Base-by-base conservation (phyloP, 139 green algal species). In the Tetradesmus obliquus region DNA sequence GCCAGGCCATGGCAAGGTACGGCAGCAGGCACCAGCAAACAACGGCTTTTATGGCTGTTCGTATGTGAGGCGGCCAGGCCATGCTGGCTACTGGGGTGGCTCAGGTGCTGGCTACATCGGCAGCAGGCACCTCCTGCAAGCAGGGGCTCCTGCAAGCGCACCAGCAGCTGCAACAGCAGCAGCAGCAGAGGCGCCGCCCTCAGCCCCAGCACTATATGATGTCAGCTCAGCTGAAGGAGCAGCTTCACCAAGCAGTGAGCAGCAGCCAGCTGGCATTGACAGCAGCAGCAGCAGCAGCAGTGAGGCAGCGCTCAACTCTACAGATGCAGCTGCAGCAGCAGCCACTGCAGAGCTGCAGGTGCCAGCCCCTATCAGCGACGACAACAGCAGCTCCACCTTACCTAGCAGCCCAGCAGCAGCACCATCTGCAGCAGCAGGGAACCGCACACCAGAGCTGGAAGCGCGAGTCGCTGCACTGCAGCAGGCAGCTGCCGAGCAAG, bases 1-100 rank as follows among this genome's bases (percentile, higher is more conserved):
- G 85, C 85, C 85, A 62, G 85, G 85, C 12, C 85, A 90, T 81
- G 66, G 85, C 24, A 72, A 66, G 8, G 85, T 90, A 17, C 62
- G 66, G 32, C 69, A 82, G 20, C 19, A 54, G 69, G 85, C 53
- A 54, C 66, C 84, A 6, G 32, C 62, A 81, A 90, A 54, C 58
- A 90, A 81, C 54, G 17, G 66, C 60, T 66, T 60, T 12, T 32
- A 90, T 90, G 85, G 85, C 4, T 60, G 85, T 8, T n/a, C 53
- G 69, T 86, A 71, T 62, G 53, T 24, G 10, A 60, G 54, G 81
- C 54, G 32, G 54, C 20, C 53, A 69, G 24, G 20, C 51, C 10
- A 51, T 71, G 81, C 81, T 62, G 81, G 53, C 3, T 60, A 54
- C 6, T 58, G 53, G 24, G 81, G 81, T 17, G 76, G 76, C 5